These are phyloP conservation scores for Biancaea sappan DNA, from an alignment of 306 rosid species.

Conservation along the genomic window DNA sequence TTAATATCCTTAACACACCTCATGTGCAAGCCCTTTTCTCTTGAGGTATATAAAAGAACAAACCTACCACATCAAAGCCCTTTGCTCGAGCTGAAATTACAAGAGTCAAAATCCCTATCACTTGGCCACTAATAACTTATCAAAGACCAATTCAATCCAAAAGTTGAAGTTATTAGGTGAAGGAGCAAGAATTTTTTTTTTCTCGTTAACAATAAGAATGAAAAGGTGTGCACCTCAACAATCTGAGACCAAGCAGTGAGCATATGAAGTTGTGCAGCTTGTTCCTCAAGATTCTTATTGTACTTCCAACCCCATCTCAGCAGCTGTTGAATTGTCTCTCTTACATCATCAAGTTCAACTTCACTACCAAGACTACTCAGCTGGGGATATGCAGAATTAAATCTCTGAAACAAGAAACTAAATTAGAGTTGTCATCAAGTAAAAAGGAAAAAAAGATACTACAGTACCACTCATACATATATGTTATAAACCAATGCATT, in stretches of 20 bases:
- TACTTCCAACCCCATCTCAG: constrained; percentile 99
- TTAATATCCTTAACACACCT: not conserved
- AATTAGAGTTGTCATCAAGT: constrained; percentile 24
- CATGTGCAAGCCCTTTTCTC: not conserved
- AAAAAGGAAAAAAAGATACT: constrained; percentile 16
- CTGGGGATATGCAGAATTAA: constrained; percentile 65
- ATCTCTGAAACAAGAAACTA: constrained; percentile 58
- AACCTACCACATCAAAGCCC: not conserved
- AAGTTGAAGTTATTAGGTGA: not conserved
- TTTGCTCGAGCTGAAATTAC: not conserved
- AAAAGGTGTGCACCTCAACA: constrained; percentile 72
- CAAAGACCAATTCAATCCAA: not conserved
- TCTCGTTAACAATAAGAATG: not conserved
- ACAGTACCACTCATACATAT: constrained; percentile 2
- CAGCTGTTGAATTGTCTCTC: constrained; percentile 84
- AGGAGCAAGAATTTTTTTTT: not conserved
- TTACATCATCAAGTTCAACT: constrained; percentile 68
- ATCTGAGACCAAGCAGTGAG: constrained; percentile 95
- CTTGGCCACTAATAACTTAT: not conserved
- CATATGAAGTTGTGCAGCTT: constrained; percentile 98
- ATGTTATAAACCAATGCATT: not conserved
- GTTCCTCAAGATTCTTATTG: constrained; percentile 97
- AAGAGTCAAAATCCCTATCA: not conserved
- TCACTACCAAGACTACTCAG: constrained; percentile 67
- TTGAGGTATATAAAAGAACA: not conserved